phyloP scores from a whole-genome alignment of 495 filamentous ascomycete genomes.

The Thermothielavioides terrestris region DNA sequence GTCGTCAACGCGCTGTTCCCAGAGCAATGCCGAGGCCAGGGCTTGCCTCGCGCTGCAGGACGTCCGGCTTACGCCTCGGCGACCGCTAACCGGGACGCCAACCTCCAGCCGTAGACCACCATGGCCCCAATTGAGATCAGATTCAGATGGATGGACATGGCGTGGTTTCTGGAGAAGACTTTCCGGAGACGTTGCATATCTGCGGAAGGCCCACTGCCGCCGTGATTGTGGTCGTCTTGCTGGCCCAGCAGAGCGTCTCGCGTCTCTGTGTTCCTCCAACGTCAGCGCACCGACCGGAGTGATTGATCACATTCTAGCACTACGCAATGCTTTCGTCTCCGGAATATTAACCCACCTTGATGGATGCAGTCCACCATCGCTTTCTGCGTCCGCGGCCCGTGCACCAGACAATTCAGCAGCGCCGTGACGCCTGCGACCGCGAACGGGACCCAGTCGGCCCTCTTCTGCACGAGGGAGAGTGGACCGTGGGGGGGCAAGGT shows the following conservation, averaged over 20 bases:
- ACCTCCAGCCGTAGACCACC: conserved; percentile 41
- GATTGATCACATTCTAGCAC: no score
- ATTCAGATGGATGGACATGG: conserved; percentile 51
- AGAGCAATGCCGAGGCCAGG: no score
- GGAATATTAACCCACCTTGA: no score
- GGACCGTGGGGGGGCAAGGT: conserved; percentile 40
- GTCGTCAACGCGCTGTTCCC: no score
- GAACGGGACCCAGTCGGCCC: conserved; percentile 32
- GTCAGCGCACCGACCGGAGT: neutral
- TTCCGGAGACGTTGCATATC: conserved; percentile 36
- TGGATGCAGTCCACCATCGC: conserved; percentile 38
- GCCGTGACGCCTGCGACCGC: conserved; percentile 32
- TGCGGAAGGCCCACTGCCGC: neutral
- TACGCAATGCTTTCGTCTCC: no score
- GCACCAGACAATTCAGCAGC: conserved; percentile 39
- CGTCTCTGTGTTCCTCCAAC: neutral
- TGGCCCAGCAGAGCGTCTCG: neutral
- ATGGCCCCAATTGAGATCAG: conserved; percentile 42
- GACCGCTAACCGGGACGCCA: conserved; percentile 26
- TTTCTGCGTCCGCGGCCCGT: conserved; percentile 39
- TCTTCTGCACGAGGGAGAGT: conserved; percentile 25
- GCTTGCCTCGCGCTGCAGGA: no score
- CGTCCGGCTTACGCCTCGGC: no score
- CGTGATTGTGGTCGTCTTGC: no score
- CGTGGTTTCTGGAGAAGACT: conserved; percentile 42